Base-by-base conservation (phyloP, 768 basidiomycete genomes). In the Tylopilus sp. region DNA sequence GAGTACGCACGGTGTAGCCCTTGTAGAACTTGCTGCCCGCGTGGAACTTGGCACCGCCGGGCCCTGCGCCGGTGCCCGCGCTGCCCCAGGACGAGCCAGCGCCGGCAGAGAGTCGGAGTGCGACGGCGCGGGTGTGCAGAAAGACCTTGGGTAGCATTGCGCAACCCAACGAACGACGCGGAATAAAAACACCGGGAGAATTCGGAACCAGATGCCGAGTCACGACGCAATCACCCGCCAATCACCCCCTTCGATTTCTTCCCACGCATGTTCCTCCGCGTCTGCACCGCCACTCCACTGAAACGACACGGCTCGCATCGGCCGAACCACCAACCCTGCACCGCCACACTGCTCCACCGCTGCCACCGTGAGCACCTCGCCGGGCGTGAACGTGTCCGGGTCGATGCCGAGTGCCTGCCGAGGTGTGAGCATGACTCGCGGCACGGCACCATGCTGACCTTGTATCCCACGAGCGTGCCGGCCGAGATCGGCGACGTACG, bases 101-200 rank as follows among this genome's bases (percentile, higher is more conserved):
- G 6, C 70, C 74, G 25, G 76, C 76, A 22, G 72, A 68, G 9
- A 79, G 88, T 51, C 87, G 85, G 44, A 84, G 81, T 0, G 86
- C 82, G 43, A 84, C 89, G 16, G 86, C 88, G 63, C 89, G 85
- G 14, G 87, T 87, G 58, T 85, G 84, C 55, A 90, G 82, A 30
- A 92, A 72, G 48, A 88, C 85, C 71, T 90, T 89, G 46, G 90
- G 89, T 64, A 93, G 74, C 90, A 92, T 92, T 21, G 60, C 26
- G 31, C 45, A 44, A 36, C 33, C 11, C 48, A 8, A 12, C 45
- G 22, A 12, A 4, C 36, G 33, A 46, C 30, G 24, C 13, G 38
- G 10, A 54, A 57, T 58, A 56, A 56, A 63, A 66, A 56, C 48
- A 55, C 62, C 68, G 68, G 66, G 44, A 10, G 4, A 63, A 60